These are phyloP conservation scores for Elaeis guineensis DNA, from an alignment of 176 grass and related monocot genomes.

Conservation along the genomic window DNA sequence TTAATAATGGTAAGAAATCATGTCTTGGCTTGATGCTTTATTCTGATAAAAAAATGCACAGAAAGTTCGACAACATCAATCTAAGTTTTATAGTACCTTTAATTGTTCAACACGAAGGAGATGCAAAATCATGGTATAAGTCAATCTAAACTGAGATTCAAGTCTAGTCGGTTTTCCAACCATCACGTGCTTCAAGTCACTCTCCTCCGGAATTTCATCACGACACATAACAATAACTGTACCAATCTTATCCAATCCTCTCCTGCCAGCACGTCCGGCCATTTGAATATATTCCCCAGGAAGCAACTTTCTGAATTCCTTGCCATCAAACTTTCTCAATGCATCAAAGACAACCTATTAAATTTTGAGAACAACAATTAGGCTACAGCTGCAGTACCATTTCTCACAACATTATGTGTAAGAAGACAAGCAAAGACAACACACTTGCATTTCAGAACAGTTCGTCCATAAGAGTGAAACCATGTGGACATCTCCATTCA, in stretches of 20 bases:
- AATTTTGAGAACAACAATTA: constrained; percentile 12
- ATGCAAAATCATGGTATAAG: constrained; percentile 97
- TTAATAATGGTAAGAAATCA: too few species aligned
- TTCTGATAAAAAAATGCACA: too few species aligned
- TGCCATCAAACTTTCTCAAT: constrained; percentile 93
- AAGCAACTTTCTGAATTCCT: constrained; percentile 81
- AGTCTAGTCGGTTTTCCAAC: constrained; percentile 90
- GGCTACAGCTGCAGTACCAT: too few species aligned
- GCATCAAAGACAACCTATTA: constrained; percentile 91
- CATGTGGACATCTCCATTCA: too few species aligned
- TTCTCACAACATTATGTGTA: too few species aligned
- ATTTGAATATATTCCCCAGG: constrained; percentile 98
- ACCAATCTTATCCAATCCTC: constrained; percentile 93
- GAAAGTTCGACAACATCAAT: not conserved
- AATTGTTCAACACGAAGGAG: constrained; percentile 96
- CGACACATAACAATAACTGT: constrained; percentile 91
- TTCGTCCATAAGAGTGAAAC: too few species aligned
- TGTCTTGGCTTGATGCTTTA: too few species aligned
- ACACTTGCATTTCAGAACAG: too few species aligned
- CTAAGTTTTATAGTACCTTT: constrained; percentile 39
- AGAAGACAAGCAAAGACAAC: too few species aligned
- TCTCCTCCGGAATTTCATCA: constrained; percentile 95
- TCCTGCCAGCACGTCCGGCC: constrained; percentile 94
- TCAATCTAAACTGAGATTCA: constrained; percentile 84
- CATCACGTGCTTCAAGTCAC: constrained; percentile 87